These are phyloP conservation scores for Eimeria falciformis DNA, from an alignment of 169 alveolate genomes.

Conservation along the genomic window DNA sequence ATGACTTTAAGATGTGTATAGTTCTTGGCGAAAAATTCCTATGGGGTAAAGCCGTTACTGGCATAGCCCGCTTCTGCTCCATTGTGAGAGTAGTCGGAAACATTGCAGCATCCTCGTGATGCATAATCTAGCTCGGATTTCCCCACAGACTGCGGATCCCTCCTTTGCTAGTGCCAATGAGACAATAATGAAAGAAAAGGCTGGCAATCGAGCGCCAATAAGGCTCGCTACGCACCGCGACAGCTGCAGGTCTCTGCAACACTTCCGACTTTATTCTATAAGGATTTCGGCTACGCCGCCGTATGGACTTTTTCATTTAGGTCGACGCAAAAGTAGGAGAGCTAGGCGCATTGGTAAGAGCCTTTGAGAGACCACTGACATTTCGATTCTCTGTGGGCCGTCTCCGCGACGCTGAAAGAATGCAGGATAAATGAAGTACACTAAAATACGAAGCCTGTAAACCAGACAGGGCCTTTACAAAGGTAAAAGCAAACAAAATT, in stretches of 20 bases:
- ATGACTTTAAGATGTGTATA: background rate
- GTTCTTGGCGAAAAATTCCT: background rate
- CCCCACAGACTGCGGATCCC: background rate
- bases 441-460: too few species aligned
- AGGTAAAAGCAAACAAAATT: too few species aligned
- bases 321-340: background rate
- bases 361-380: background rate
- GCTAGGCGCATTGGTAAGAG: background rate
- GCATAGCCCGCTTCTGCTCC: background rate
- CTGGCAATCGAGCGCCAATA: background rate
- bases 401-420: too few species aligned
- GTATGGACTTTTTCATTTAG: background rate
- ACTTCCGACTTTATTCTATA: constrained; percentile 1
- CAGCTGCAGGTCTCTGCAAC: background rate
- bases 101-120: background rate
- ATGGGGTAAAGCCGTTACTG: background rate
- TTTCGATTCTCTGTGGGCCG: constrained; percentile 23
- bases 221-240: too few species aligned
- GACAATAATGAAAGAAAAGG: background rate
- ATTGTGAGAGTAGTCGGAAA: background rate
- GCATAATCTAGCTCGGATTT: background rate
- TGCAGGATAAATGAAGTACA: too few species aligned
- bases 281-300: background rate
- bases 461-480: too few species aligned
- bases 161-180: background rate